Evolutionary conservation across 1,284 basidiomycete species (phyloP).

Genomic region (Phellopilus nigrolimitatus): DNA sequence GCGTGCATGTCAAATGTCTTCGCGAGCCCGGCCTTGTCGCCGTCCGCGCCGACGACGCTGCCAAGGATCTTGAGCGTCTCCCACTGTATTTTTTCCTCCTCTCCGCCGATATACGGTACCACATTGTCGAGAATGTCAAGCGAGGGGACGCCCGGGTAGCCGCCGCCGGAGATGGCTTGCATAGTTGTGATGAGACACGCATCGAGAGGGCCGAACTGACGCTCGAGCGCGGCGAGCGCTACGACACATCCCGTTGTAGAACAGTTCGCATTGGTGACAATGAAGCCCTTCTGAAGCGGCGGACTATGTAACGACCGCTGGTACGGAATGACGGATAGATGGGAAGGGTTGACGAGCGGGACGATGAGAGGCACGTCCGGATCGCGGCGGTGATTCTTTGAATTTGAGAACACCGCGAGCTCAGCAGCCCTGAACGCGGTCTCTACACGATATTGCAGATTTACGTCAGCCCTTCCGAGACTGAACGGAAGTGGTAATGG

Average conservation of each 20-base stretch:
- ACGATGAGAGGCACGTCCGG: conserved; percentile 96
- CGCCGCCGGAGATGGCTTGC: conserved; percentile 96
- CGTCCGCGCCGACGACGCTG: conserved; percentile 55
- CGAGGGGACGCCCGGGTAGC: conserved; percentile 90
- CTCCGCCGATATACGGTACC: conserved; percentile 90
- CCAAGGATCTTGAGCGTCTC: conserved; percentile 97
- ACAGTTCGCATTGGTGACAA: conserved; percentile 99
- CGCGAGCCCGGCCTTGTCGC: conserved; percentile 30
- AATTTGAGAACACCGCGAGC: conserved; percentile 93
- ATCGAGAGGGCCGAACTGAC: conserved; percentile 90
- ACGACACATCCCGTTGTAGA: conserved; percentile 94
- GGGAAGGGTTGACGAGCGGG: conserved; percentile 90
- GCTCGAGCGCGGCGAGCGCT: conserved; percentile 89
- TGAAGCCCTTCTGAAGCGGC: conserved; percentile 83
- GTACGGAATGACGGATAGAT: conserved; percentile 82
- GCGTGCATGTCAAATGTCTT: conserved; percentile 84
- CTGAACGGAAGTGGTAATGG: not conserved
- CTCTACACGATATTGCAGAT: conserved; percentile 48
- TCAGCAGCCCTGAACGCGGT: conserved; percentile 83
- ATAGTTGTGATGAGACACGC: conserved; percentile 90
- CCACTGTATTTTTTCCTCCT: conserved; percentile 99
- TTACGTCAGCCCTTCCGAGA: not conserved
- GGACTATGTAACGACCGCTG: conserved; percentile 72
- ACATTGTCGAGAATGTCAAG: conserved; percentile 97
- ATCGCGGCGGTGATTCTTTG: conserved; percentile 95